Conservation (phyloP, 495 filamentous ascomycete genomes). For the Evernia prunastri region DNA sequence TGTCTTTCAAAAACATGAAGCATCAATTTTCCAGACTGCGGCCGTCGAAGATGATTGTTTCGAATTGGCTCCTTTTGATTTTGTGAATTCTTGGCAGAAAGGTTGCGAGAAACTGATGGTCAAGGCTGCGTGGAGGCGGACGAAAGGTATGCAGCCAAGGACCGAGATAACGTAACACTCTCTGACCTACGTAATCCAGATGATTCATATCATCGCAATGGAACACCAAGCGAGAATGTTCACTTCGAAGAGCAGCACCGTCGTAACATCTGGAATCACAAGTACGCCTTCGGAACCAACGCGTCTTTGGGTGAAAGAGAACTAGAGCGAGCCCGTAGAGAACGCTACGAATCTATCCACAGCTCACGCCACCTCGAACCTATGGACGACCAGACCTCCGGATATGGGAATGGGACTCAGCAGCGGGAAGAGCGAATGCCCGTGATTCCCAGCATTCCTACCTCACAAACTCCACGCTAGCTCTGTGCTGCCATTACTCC, state of each 20-base stretch:
- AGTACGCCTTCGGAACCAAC: background rate
- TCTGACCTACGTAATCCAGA: background rate
- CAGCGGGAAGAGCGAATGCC: background rate
- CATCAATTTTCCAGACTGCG: background rate
- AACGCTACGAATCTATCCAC: background rate
- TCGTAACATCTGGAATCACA: slow-evolving; percentile 1
- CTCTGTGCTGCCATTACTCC: background rate
- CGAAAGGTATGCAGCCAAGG: background rate
- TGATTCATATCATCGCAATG: background rate
- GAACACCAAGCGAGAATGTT: no score
- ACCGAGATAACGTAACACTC: background rate
- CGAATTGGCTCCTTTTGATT: background rate
- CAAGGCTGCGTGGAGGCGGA: background rate
- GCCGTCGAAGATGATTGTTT: background rate
- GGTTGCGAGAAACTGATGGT: background rate
- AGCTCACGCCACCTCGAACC: no score
- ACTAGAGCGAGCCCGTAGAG: background rate
- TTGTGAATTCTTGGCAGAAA: background rate
- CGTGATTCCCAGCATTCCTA: background rate
- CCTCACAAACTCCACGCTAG: background rate
- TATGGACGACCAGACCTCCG: no score
- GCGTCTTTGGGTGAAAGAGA: background rate
- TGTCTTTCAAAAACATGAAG: background rate
- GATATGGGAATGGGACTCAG: no score
- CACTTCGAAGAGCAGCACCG: background rate